Conservation (phyloP, 2,329 filamentous ascomycete species). For the Monilinia fructigena region DNA sequence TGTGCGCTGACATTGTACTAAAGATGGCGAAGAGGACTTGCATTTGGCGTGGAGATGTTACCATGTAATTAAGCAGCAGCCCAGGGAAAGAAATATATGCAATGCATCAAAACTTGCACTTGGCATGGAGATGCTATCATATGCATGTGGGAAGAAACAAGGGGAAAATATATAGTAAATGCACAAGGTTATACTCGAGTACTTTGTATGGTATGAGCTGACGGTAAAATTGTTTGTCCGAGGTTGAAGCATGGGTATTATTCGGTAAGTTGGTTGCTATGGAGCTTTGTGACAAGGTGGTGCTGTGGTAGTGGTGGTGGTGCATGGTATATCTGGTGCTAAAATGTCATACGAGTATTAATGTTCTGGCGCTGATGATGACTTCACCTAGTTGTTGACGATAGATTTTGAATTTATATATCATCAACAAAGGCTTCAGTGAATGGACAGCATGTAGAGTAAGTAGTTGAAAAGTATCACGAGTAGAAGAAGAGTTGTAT, state of each 20-base stretch:
- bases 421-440: not conserved
- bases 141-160: no score
- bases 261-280: no score
- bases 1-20: not conserved
- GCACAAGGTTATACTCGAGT: not conserved
- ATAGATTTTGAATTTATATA: not conserved
- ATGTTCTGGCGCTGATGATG: not conserved
- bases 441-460: not conserved
- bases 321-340: not conserved
- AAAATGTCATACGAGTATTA: not conserved
- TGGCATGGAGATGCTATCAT: no score
- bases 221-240: constrained; percentile 10
- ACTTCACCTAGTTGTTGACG: not conserved
- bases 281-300: not conserved
- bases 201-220: not conserved
- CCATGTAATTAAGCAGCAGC: not conserved
- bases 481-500: not conserved
- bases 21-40: not conserved
- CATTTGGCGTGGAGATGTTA: not conserved
- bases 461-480: not conserved
- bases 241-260: not conserved
- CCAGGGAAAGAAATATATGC: no score
- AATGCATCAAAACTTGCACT: no score
- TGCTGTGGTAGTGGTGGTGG: not conserved
- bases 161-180: constrained; percentile 1